These are phyloP conservation scores for Leccinum solheimii DNA, from an alignment of 1,284 basidiomycete species.

Conservation along the genomic window DNA sequence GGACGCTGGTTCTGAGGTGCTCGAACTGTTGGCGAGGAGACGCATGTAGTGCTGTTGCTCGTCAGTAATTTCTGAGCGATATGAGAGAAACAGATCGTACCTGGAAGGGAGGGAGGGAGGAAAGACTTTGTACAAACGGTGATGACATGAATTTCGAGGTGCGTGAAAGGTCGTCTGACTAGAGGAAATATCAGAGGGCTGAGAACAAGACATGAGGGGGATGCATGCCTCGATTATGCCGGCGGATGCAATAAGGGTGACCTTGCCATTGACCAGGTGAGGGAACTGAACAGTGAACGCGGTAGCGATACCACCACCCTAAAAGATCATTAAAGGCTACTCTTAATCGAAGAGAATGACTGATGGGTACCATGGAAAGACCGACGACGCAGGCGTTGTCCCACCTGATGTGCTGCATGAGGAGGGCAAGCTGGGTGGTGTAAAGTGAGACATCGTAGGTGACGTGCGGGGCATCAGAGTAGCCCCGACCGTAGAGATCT, in stretches of 20 bases:
- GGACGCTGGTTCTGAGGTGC: conserved; percentile 4
- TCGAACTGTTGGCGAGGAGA: conserved; percentile 29
- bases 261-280: conserved; percentile 59
- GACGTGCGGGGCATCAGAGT: conserved; percentile 71
- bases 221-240: conserved; percentile 61
- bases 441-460: conserved; percentile 65
- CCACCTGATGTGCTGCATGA: conserved; percentile 77
- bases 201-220: not conserved
- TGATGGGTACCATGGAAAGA: conserved; percentile 55
- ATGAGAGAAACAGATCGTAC: conserved; percentile 37
- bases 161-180: conserved; percentile 66
- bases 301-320: conserved; percentile 73
- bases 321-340: not conserved
- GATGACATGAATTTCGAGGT: conserved; percentile 74
- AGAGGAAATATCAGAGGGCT: not conserved
- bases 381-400: conserved; percentile 62
- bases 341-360: not conserved
- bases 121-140: conserved; percentile 60
- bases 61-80: conserved; percentile 16
- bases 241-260: conserved; percentile 64
- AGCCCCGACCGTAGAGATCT: conserved; percentile 81
- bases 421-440: conserved; percentile 73
- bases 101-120: conserved; percentile 59
- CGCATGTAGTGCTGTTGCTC: conserved; percentile 32
- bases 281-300: conserved; percentile 72